Percentiles rank a stretch among this genome's conserved stretches.
phyloP scores from a whole-genome alignment of 345 rosid species.

The Gossypium mustelinum region DNA sequence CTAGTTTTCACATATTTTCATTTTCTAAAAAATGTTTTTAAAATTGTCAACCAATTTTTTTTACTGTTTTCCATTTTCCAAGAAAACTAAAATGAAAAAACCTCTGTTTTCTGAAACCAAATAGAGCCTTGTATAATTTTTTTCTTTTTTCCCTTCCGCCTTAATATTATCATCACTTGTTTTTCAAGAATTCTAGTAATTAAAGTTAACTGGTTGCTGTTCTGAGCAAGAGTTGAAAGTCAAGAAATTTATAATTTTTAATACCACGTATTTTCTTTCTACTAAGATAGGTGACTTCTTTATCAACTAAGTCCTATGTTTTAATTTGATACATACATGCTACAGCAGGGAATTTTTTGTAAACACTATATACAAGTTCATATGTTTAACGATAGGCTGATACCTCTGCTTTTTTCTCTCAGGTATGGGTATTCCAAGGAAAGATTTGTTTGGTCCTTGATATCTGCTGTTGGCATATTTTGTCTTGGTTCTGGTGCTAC shows the following conservation, averaged over 20 bases:
- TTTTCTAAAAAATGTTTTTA: too few relatives aligned
- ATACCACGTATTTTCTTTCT: background rate
- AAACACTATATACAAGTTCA: background rate
- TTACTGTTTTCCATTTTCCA: too few relatives aligned
- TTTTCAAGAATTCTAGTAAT: background rate
- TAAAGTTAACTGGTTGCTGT: background rate
- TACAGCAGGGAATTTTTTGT: background rate
- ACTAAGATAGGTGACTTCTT: background rate
- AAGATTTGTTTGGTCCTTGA: slow-evolving; percentile 99
- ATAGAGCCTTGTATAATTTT: background rate
- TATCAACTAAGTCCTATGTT: background rate
- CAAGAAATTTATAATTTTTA: background rate
- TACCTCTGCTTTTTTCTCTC: slow-evolving; percentile 26
- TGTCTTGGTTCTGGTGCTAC: slow-evolving; percentile 99
- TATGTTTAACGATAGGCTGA: slow-evolving; percentile 20
- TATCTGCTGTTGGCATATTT: slow-evolving; percentile 97
- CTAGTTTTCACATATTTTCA: too few relatives aligned
- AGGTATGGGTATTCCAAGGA: slow-evolving; percentile 98
- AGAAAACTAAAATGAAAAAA: too few relatives aligned
- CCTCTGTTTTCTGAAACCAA: too few relatives aligned
- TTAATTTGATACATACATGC: background rate
- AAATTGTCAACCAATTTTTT: too few relatives aligned
- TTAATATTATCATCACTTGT: background rate
- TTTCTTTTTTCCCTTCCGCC: background rate
- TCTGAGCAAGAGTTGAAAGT: background rate